Percentiles rank a stretch among this genome's conserved stretches.
phyloP scores from a whole-genome alignment of 139 green algal genomes.

The Nannochloris sp. region DNA sequence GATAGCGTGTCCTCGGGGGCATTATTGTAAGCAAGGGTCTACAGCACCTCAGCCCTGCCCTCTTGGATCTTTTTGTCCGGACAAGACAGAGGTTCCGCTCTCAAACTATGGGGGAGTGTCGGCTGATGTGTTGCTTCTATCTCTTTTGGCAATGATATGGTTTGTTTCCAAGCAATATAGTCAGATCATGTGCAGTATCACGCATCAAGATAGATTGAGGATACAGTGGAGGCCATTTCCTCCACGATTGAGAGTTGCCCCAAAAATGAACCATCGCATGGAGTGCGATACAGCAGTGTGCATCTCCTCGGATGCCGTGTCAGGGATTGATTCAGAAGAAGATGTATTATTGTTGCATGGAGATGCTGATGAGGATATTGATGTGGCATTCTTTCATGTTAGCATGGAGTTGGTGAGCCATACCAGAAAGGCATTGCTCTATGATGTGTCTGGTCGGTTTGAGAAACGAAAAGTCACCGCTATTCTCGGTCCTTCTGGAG shows the following conservation, averaged over 20 bases:
- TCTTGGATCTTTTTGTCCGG: constrained; percentile 29
- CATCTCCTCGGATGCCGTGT: too few relatives aligned
- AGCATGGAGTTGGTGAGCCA: not conserved
- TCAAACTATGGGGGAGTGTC: constrained; percentile 29
- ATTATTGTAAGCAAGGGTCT: constrained; percentile 40
- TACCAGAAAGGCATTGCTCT: constrained; percentile 19
- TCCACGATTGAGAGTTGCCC: too few relatives aligned
- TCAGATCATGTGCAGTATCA: not conserved
- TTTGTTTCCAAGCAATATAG: too few relatives aligned
- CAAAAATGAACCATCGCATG: too few relatives aligned
- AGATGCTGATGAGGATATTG: too few relatives aligned
- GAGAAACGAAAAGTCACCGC: constrained; percentile 22
- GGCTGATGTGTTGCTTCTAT: constrained; percentile 32
- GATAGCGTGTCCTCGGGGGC: constrained; percentile 20
- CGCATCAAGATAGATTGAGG: constrained; percentile 21
- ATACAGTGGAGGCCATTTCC: not conserved
- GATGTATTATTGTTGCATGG: too few relatives aligned
- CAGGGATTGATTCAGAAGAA: too few relatives aligned
- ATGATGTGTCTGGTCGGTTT: constrained; percentile 27
- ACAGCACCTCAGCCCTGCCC: constrained; percentile 30
- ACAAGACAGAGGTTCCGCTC: constrained; percentile 25
- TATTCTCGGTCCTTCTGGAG: constrained; percentile 47
- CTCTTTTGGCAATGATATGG: constrained; percentile 32
- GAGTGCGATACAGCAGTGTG: too few relatives aligned
- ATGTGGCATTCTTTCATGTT: too few relatives aligned